A percentile compares a stretch with the other conserved stretches of the same genome.
These are phyloP conservation scores for Magnaporthiopsis rhizophila DNA, from an alignment of 2,329 filamentous ascomycete species.

Conservation along the genomic window DNA sequence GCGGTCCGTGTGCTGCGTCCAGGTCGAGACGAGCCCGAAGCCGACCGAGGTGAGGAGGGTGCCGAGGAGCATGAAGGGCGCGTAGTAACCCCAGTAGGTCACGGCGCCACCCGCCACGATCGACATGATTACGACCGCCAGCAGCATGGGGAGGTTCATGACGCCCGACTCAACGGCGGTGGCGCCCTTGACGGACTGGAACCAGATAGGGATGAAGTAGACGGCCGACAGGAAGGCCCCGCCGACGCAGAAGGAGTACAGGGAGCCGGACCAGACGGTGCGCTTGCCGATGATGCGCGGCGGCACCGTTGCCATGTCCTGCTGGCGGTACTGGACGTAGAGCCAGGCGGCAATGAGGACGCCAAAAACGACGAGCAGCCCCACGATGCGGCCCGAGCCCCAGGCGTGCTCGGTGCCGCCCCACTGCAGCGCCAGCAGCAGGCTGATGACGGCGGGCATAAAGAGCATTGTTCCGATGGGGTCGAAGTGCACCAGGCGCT, in stretches of 20 bases:
- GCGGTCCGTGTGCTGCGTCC: conserved; percentile 20
- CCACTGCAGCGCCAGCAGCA: conserved; percentile 37
- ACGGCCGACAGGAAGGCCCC: conserved; percentile 18
- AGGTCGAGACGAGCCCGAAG: conserved; percentile 28
- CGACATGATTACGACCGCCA: conserved; percentile 22
- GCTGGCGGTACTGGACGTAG: conserved; percentile 23
- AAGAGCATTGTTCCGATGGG: conserved; percentile 14
- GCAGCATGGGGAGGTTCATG: conserved; percentile 24
- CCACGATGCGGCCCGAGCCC: conserved; percentile 22
- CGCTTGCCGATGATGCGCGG: conserved; percentile 27
- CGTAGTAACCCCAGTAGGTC: conserved; percentile 29
- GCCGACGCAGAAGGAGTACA: conserved; percentile 28
- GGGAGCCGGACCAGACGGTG: conserved; percentile 23
- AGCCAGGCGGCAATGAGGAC: conserved; percentile 21
- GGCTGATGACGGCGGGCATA: conserved; percentile 26
- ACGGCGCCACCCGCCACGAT: conserved; percentile 21
- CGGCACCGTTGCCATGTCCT: conserved; percentile 30
- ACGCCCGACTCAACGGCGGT: conserved; percentile 25
- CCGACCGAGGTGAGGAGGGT: conserved; percentile 22
- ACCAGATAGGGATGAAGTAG: conserved; percentile 26
- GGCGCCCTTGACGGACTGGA: conserved; percentile 26
- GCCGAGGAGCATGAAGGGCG: conserved; percentile 26
- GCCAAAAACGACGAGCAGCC: conserved; percentile 22
- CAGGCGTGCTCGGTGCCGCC: conserved; percentile 26
- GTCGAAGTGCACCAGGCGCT: conserved; percentile 30